Conservation (phyloP, 2,329 filamentous ascomycete genomes). For the Trichoderma endophyticum region DNA sequence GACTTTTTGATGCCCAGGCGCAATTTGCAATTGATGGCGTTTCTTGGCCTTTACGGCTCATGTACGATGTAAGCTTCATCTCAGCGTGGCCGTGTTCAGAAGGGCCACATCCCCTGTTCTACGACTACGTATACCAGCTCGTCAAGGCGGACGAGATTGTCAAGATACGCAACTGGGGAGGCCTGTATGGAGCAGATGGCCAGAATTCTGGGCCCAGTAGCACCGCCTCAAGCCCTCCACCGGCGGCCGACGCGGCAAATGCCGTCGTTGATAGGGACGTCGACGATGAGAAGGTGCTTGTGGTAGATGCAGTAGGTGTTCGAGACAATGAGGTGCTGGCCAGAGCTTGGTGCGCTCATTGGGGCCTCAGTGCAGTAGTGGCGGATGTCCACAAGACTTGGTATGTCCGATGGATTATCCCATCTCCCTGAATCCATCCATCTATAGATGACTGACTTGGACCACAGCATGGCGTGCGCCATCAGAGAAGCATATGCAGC, state of each 20-base stretch:
- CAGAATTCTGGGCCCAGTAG: slow-evolving; percentile 26
- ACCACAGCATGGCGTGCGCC: slow-evolving; percentile 63
- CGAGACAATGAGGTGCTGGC: slow-evolving; percentile 74
- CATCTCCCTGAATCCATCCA: neutral
- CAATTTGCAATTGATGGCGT: slow-evolving; percentile 62
- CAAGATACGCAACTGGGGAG: slow-evolving; percentile 63
- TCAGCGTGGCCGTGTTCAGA: slow-evolving; percentile 61
- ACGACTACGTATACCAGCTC: slow-evolving; percentile 62
- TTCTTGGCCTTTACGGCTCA: slow-evolving; percentile 61
- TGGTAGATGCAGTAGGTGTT: slow-evolving; percentile 70
- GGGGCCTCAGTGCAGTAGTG: slow-evolving; percentile 68
- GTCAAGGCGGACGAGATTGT: slow-evolving; percentile 64
- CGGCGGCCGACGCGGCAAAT: slow-evolving; percentile 11
- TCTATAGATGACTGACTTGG: slow-evolving; percentile 18
- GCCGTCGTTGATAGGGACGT: slow-evolving; percentile 31
- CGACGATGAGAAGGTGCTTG: slow-evolving; percentile 64
- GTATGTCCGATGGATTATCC: slow-evolving; percentile 38
- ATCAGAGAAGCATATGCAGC: slow-evolving; percentile 74
- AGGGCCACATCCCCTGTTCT: slow-evolving; percentile 68
- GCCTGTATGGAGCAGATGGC: slow-evolving; percentile 36
- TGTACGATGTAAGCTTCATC: slow-evolving; percentile 64
- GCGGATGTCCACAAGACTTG: slow-evolving; percentile 67
- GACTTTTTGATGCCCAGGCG: slow-evolving; percentile 58
- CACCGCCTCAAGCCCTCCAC: slow-evolving; percentile 35
- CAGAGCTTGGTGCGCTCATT: slow-evolving; percentile 73